Percentiles rank a stretch among this genome's conserved stretches.
Conservation (phyloP, 2,329 filamentous ascomycete species). For the Colletotrichum kahawae region DNA sequence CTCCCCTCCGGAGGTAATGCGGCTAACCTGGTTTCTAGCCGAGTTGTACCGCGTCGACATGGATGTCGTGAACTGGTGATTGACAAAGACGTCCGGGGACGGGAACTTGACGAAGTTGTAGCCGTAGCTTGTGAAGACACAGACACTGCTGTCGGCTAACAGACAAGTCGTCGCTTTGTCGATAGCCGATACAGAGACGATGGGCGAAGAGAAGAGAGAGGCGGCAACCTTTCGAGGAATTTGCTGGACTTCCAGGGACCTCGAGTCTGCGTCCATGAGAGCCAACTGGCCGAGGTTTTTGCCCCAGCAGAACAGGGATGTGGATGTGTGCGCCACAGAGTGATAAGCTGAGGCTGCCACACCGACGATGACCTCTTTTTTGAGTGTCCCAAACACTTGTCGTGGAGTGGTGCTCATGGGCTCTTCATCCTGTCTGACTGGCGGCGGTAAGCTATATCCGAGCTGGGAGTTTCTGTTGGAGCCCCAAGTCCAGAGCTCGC, state of each 20-base stretch:
- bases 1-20: conserved; percentile 84
- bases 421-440: conserved; percentile 75
- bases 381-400: conserved; percentile 90
- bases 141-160: conserved; percentile 86
- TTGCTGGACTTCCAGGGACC: conserved; percentile 83
- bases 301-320: conserved; percentile 89
- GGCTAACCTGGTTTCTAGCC: conserved; percentile 70
- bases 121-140: conserved; percentile 94
- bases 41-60: conserved; percentile 69
- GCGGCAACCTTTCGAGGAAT: conserved; percentile 87
- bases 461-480: conserved; percentile 86
- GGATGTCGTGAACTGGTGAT: conserved; percentile 71
- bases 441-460: conserved; percentile 77
- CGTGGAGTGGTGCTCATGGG: conserved; percentile 81
- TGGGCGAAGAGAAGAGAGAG: conserved; percentile 75
- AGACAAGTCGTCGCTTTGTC: conserved; percentile 88
- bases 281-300: conserved; percentile 95
- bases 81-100: conserved; percentile 71
- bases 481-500: conserved; percentile 96
- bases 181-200: conserved; percentile 83
- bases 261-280: conserved; percentile 92
- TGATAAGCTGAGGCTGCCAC: conserved; percentile 90
- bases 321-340: conserved; percentile 84
- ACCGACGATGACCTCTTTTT: conserved; percentile 82
- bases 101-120: conserved; percentile 92